Conservation (phyloP, 306 rosid species). For the Lathyrus sativus region DNA sequence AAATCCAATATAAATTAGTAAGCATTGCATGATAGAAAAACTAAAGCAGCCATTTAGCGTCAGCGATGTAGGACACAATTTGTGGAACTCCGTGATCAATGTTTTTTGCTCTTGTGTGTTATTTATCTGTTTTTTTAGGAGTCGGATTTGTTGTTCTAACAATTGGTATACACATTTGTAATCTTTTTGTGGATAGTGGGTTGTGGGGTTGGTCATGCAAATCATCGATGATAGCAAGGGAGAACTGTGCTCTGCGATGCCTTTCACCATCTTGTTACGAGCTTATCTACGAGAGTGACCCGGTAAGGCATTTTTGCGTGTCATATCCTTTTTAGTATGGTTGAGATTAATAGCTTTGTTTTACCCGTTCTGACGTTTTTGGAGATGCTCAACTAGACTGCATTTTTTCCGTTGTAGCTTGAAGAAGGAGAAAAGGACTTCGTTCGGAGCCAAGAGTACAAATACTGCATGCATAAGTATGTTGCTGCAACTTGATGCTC, state of each 20-base stretch:
- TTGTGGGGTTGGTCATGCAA: slow-evolving; percentile 88
- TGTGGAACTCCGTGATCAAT: neutral
- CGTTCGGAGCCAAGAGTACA: slow-evolving; percentile 76
- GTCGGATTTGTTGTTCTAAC: neutral
- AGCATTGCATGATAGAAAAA: neutral
- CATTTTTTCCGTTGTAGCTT: slow-evolving; percentile 54
- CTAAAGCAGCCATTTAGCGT: neutral
- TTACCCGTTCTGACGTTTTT: slow-evolving; percentile 14
- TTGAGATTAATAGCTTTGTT: neutral
- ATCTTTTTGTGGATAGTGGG: slow-evolving; percentile 51
- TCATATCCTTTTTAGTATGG: slow-evolving; percentile 7
- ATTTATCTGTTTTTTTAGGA: neutral
- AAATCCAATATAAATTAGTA: slow-evolving; percentile 14
- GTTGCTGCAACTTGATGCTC: slow-evolving; percentile 40
- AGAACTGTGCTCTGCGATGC: slow-evolving; percentile 88
- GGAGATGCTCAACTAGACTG: slow-evolving; percentile 24
- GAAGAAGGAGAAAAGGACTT: slow-evolving; percentile 97
- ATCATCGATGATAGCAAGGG: slow-evolving; percentile 70
- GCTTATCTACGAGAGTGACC: slow-evolving; percentile 78
- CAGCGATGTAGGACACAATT: neutral
- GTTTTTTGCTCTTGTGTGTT: neutral
- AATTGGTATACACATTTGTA: neutral
- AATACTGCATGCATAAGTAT: slow-evolving; percentile 87
- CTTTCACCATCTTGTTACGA: slow-evolving; percentile 83
- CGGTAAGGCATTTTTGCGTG: slow-evolving; percentile 51